phyloP scores from a whole-genome alignment of 345 rosid genomes.

The Sonneratia alba region DNA sequence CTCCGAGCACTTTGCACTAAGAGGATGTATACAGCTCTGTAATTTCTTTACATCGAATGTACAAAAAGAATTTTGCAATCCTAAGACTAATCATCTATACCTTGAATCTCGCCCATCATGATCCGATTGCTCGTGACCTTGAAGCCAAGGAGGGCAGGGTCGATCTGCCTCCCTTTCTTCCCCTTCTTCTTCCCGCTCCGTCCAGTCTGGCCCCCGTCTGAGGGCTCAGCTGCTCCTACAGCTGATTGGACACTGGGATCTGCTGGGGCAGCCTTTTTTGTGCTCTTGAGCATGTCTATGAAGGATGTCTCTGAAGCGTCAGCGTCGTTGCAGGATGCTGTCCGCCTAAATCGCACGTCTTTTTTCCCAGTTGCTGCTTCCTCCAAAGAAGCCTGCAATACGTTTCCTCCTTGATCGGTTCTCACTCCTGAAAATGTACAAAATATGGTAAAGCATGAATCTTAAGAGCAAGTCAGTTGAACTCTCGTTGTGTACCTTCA shows the following conservation, averaged over 20 bases:
- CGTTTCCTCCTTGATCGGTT: constrained; percentile 18
- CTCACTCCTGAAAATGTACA: constrained; percentile 1
- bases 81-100: constrained; percentile 19
- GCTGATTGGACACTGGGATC: background rate
- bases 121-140: constrained; percentile 86
- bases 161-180: constrained; percentile 77
- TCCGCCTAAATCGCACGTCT: constrained; percentile 33
- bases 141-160: constrained; percentile 83
- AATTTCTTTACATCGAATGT: too few species aligned
- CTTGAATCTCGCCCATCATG: constrained; percentile 84
- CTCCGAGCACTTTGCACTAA: constrained; percentile 4
- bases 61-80: too few species aligned
- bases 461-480: too few species aligned
- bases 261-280: constrained; percentile 13
- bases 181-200: constrained; percentile 71
- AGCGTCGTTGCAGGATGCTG: constrained; percentile 39
- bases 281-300: constrained; percentile 65
- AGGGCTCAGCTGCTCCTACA: constrained; percentile 15
- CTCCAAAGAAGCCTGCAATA: constrained; percentile 11
- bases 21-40: too few species aligned
- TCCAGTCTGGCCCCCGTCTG: constrained; percentile 15
- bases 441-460: too few species aligned
- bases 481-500: constrained; percentile 26
- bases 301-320: constrained; percentile 56
- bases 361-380: constrained; percentile 27